These are phyloP conservation scores for Naganishia liquefaciens DNA, from an alignment of 1,284 basidiomycete species.

Conservation along the genomic window DNA sequence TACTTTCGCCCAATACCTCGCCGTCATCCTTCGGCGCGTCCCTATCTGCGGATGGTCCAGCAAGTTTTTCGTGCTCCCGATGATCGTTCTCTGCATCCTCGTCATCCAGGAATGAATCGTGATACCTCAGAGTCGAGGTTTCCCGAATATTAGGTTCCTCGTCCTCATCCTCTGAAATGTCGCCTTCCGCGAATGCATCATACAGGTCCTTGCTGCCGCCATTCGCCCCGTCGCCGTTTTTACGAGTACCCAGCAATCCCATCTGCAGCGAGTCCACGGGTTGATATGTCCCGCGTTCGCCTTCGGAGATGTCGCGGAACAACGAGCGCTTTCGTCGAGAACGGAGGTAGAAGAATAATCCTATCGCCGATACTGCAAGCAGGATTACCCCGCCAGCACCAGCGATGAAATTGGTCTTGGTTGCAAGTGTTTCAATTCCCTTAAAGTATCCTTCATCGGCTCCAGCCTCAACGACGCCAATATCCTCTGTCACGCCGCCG, in stretches of 20 bases:
- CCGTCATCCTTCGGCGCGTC: neutral
- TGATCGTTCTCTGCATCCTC: constrained; percentile 37
- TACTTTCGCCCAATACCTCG: neutral
- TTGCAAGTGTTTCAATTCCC: constrained; percentile 72
- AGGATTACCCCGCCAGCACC: constrained; percentile 71
- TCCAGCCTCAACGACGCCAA: constrained; percentile 34
- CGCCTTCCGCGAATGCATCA: constrained; percentile 75
- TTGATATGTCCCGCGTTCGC: constrained; percentile 63
- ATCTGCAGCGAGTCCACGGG: constrained; percentile 76
- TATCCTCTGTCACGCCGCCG: constrained; percentile 27
- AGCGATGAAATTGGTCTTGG: constrained; percentile 81
- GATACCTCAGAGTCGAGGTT: constrained; percentile 47
- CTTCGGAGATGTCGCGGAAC: constrained; percentile 40
- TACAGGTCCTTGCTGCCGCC: constrained; percentile 72
- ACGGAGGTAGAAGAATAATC: constrained; percentile 59
- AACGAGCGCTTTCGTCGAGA: constrained; percentile 60
- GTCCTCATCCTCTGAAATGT: constrained; percentile 54
- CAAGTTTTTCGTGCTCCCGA: neutral
- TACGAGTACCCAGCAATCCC: constrained; percentile 60
- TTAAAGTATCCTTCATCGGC: constrained; percentile 82
- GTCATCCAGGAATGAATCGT: constrained; percentile 53
- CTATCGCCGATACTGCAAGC: constrained; percentile 64
- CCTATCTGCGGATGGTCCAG: neutral
- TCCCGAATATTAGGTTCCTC: constrained; percentile 41
- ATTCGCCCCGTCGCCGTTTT: constrained; percentile 38